These are phyloP conservation scores for Cubamyces lactineus DNA, from an alignment of 768 basidiomycete species.

Conservation along the genomic window DNA sequence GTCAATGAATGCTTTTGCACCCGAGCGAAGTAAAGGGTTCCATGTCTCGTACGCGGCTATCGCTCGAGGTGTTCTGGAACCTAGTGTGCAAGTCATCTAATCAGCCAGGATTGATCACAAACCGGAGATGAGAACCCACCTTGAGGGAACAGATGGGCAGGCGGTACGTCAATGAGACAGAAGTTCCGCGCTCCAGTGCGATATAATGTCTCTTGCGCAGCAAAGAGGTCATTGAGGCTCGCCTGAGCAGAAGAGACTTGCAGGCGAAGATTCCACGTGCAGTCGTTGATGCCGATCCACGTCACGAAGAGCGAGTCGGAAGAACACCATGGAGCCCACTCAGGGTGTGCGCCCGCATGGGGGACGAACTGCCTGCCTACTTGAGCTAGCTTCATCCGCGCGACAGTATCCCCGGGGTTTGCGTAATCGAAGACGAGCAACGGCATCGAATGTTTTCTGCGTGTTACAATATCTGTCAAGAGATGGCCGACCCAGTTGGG, in stretches of 20 bases:
- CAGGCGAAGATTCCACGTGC: constrained; percentile 43
- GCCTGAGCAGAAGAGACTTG: neutral
- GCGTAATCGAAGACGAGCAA: constrained; percentile 62
- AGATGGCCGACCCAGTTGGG: constrained; percentile 69
- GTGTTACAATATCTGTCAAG: constrained; percentile 29
- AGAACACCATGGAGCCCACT: constrained; percentile 28
- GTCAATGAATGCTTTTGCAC: constrained; percentile 40
- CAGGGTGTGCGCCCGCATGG: constrained; percentile 21
- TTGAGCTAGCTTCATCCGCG: constrained; percentile 35
- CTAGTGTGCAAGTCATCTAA: neutral
- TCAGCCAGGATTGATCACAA: neutral
- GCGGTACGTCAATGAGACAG: constrained; percentile 60
- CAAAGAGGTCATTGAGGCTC: constrained; percentile 42
- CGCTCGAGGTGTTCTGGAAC: neutral
- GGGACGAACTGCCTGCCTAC: constrained; percentile 43
- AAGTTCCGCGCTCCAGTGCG: constrained; percentile 50
- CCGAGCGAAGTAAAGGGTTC: constrained; percentile 46
- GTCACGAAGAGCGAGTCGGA: constrained; percentile 42
- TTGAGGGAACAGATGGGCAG: constrained; percentile 50
- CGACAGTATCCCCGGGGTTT: constrained; percentile 49
- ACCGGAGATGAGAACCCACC: constrained; percentile 16
- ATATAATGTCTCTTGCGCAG: constrained; percentile 51
- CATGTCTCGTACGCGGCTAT: constrained; percentile 36
- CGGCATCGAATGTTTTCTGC: constrained; percentile 19
- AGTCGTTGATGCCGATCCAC: constrained; percentile 71